Base-by-base conservation (phyloP, 2,329 filamentous ascomycete genomes). In the Ophiocordyceps robertsii region DNA sequence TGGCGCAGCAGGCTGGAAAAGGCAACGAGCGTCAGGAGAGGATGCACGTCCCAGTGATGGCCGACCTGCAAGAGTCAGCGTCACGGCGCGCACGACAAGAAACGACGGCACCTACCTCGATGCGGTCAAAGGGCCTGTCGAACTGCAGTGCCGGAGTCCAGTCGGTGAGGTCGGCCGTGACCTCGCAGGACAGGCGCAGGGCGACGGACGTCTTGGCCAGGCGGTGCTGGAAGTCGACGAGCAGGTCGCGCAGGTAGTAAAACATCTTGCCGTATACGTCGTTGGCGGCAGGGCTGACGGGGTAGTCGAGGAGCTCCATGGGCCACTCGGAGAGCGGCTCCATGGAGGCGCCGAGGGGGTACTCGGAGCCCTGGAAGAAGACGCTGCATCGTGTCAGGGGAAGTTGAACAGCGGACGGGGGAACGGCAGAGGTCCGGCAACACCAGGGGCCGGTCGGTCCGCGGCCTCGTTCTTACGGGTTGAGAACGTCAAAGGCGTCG, bases 241-340 rank as follows among this genome's bases (percentile, higher is more conserved):
- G 45, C 30, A 51, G 13, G 19, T 49, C 37, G 14, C 51, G 48
- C 5, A 58, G 38, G n/a, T 52, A 57, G 42, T 49, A 53, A 12
- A 52, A 55, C 49, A 56, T 49, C 41, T 55, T 56, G 21, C 56
- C 55, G 40, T 57, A 57, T 5, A 52, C 46, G 38, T 57, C 56
- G 10, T 54, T 52, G 11, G 36, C 21, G 1, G 53, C 48, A 16
- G 45, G 43, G 11, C 46, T 44, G 12, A 31, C 43, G 0, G 29
- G 3, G 21, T 48, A 44, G 11, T 55, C 52, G 10, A 55, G 43
- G 2, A 56, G 24, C 31, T 51, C 49, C 45, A 56, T 54, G 2
- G 55, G 49, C 55, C 56, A 58, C 36, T 58, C 56, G 1, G 45
- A 39, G 11, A 58, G 44, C 6, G 56, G 55, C 37, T 58, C 56